Conservation (phyloP, 441 rosid species). For the Gossypium schwendimanii region DNA sequence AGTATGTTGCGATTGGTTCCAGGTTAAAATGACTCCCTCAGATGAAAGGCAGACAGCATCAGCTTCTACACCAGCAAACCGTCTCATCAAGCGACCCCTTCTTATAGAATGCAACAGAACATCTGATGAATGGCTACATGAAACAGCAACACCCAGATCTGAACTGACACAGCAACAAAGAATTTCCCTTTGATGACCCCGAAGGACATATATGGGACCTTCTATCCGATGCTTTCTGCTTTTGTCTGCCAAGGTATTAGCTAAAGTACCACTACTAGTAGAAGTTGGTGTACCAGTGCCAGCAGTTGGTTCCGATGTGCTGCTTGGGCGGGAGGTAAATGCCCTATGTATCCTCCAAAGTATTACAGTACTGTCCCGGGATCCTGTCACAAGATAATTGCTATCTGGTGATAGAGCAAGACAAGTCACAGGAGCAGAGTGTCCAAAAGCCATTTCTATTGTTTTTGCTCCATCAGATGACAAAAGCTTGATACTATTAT, state of each 20-base stretch:
- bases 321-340: constrained; percentile 42
- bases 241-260: constrained; percentile 52
- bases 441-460: constrained; percentile 79
- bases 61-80: constrained; percentile 72
- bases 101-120: constrained; percentile 77
- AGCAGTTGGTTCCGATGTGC: constrained; percentile 47
- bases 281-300: constrained; percentile 42
- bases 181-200: constrained; percentile 77
- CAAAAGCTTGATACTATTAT: constrained; percentile 80
- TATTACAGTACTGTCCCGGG: constrained; percentile 74
- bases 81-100: constrained; percentile 82
- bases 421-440: constrained; percentile 97
- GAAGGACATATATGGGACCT: constrained; percentile 91
- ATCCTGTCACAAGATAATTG: constrained; percentile 87
- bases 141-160: constrained; percentile 79
- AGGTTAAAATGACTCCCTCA: constrained; percentile 72
- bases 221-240: constrained; percentile 62
- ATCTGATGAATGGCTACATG: constrained; percentile 64
- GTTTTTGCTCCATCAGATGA: constrained; percentile 91
- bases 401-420: constrained; percentile 85
- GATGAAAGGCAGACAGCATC: constrained; percentile 77
- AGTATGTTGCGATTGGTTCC: constrained; percentile 55
- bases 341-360: constrained; percentile 85
- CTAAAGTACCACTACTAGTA: constrained; percentile 35
- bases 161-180: constrained; percentile 79